Base-by-base conservation (phyloP, 2,329 filamentous ascomycete genomes). In the Stemphylium vesicarium region DNA sequence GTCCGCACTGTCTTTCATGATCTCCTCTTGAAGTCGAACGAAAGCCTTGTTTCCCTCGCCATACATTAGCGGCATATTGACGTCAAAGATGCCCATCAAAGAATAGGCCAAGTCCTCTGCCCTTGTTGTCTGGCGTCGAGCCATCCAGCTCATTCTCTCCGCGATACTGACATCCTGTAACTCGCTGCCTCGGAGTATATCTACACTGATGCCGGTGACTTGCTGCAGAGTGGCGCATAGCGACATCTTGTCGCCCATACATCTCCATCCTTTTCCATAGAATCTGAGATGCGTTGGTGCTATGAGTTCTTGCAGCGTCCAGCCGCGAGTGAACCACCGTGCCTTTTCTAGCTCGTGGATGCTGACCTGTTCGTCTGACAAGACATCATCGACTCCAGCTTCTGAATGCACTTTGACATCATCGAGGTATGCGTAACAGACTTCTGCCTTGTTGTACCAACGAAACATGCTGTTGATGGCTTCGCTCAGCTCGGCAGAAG, bases 11-110 rank as follows among this genome's bases (percentile, higher is more conserved):
- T 37, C 31, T 24, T 44, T 63, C 38, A 65, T 43, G 11, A 70
- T 67, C 20, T 63, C 59, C 40, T 64, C 56, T 50, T 66, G 62
- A 1, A 70, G 47, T 9, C 65, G 44, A 4, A 26, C n/a, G 33
- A 69, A 70, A 7, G 66, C 63, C 9, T 62, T 61, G 1, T 63
- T 12, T 1, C 70, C 66, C 53, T 71, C 72, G 7, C 71, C 70
- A 44, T 75, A 75, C 2, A 68, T 22, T 10, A 65, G 50, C 5
- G 64, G 52, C 62, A 75, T 70, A 32, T 66, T 59, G 12, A 75
- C 52, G 6, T 37, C 45, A 12, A 48, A 48, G 5, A 48, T 48
- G 2, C 45, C 45, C 16, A 48, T 13, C 1, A 48, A 26, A 8
- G 16, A 48, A 12, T 40, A 48, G 1, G 36, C 36, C 36, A 48